These are phyloP conservation scores for Stachybotrys elegans DNA, from an alignment of 2,329 filamentous ascomycete genomes.

Conservation along the genomic window DNA sequence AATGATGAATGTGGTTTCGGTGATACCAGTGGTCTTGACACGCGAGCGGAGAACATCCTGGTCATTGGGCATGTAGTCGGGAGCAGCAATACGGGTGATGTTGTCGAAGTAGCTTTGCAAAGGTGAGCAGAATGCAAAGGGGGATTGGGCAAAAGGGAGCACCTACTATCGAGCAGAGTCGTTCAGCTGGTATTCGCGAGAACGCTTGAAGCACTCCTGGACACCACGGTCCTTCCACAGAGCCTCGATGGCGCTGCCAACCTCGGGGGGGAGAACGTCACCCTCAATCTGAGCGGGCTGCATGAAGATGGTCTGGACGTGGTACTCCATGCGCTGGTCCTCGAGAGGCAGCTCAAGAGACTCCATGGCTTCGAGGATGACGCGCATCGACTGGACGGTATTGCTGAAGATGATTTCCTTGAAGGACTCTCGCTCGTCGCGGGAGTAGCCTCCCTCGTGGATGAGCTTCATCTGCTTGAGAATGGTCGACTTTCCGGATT, in stretches of 20 bases:
- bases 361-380: conserved; percentile 66
- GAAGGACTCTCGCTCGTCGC: conserved; percentile 71
- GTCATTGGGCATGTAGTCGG: conserved; percentile 92
- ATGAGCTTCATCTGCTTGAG: conserved; percentile 99
- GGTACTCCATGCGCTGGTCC: conserved; percentile 90
- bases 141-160: neutral
- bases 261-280: conserved; percentile 88
- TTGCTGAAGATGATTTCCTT: conserved; percentile 70
- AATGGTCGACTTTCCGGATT: conserved; percentile 90
- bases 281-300: conserved; percentile 95
- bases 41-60: conserved; percentile 92
- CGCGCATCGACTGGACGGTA: conserved; percentile 64
- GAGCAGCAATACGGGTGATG: conserved; percentile 81
- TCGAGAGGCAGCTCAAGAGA: conserved; percentile 75
- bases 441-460: conserved; percentile 96
- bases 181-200: conserved; percentile 92
- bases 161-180: conserved; percentile 94
- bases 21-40: conserved; percentile 97
- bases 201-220: conserved; percentile 92
- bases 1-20: conserved; percentile 93
- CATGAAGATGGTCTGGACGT: conserved; percentile 98
- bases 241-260: conserved; percentile 86
- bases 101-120: conserved; percentile 86
- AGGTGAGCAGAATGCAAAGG: conserved; percentile 23
- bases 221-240: conserved; percentile 92